phyloP scores from a whole-genome alignment of 2,329 filamentous ascomycete species.

The Neonectria magnoliae region DNA sequence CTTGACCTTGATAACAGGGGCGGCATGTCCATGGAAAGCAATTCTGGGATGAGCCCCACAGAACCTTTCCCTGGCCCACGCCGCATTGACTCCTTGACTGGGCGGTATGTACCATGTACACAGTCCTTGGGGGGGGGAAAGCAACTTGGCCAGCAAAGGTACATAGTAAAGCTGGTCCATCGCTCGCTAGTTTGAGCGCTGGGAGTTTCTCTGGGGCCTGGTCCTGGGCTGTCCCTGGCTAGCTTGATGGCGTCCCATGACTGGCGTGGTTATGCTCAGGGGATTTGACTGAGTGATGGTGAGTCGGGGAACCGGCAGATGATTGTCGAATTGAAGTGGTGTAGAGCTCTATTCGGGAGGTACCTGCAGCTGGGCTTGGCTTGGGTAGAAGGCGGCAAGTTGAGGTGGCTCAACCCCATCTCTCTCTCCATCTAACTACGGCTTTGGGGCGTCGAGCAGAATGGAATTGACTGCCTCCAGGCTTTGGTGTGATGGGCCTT shows the following conservation, averaged over 20 bases:
- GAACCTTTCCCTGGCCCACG: slow-evolving; percentile 9
- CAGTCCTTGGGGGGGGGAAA: too few species aligned
- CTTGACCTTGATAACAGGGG: slow-evolving; percentile 2
- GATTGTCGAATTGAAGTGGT: neutral
- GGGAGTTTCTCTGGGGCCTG: neutral
- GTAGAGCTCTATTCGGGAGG: neutral
- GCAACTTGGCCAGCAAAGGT: neutral
- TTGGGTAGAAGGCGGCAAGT: neutral
- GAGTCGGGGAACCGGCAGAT: neutral
- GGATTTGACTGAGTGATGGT: neutral
- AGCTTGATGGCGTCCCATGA: slow-evolving; percentile 3
- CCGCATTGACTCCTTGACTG: slow-evolving; percentile 8
- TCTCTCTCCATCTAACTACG: neutral
- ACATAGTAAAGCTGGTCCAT: slow-evolving; percentile 3
- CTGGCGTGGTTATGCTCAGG: slow-evolving; percentile 12
- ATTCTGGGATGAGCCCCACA: slow-evolving; percentile 21
- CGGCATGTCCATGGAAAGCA: slow-evolving; percentile 9
- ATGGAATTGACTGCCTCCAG: neutral
- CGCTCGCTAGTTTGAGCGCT: neutral
- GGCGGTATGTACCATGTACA: neutral
- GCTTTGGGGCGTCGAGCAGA: neutral
- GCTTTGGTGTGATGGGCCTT: neutral
- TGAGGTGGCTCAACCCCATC: neutral
- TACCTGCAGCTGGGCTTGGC: neutral
- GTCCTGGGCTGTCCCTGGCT: neutral